Evolutionary conservation across 2,329 filamentous ascomycete genomes (phyloP).

Genomic region (Colletotrichum costaricense): DNA sequence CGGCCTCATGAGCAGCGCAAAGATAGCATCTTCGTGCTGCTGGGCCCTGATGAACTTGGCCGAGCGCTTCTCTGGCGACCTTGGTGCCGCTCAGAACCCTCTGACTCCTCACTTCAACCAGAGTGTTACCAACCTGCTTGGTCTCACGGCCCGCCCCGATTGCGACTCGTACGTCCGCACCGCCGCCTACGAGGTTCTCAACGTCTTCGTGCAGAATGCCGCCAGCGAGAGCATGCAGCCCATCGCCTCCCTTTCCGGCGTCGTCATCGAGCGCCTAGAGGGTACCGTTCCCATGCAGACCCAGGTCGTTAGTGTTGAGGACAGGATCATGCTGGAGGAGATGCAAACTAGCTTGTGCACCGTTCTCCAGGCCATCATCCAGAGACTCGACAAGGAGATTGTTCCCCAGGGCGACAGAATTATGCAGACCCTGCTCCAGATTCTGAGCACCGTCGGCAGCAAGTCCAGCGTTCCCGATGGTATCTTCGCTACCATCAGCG

Average conservation of each 20-base stretch:
- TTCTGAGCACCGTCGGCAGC: slow-evolving; percentile 79
- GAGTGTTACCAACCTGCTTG: slow-evolving; percentile 86
- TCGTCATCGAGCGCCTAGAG: slow-evolving; percentile 91
- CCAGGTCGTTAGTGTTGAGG: slow-evolving; percentile 96
- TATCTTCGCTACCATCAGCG: slow-evolving; percentile 90
- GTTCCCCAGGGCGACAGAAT: slow-evolving; percentile 91
- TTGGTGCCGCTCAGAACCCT: slow-evolving; percentile 80
- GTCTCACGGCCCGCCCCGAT: slow-evolving; percentile 85
- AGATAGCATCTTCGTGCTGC: slow-evolving; percentile 98
- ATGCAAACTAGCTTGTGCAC: slow-evolving; percentile 97
- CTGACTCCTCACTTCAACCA: slow-evolving; percentile 93
- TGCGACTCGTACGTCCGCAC: slow-evolving; percentile 91
- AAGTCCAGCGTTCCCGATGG: slow-evolving; percentile 97
- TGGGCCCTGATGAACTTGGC: slow-evolving; percentile 99
- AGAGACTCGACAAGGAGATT: slow-evolving; percentile 91
- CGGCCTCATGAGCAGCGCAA: slow-evolving; percentile 88
- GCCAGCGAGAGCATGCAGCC: slow-evolving; percentile 86
- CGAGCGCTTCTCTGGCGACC: slow-evolving; percentile 91
- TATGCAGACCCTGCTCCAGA: slow-evolving; percentile 88
- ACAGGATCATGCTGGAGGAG: slow-evolving; percentile 94
- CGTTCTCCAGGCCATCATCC: slow-evolving; percentile 90
- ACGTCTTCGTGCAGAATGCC: slow-evolving; percentile 91
- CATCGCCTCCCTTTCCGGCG: slow-evolving; percentile 84
- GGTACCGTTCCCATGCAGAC: slow-evolving; percentile 89
- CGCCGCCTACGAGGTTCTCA: slow-evolving; percentile 96